These are phyloP conservation scores for Tulasnella sp. DNA, from an alignment of 768 basidiomycete species.

Conservation along the genomic window DNA sequence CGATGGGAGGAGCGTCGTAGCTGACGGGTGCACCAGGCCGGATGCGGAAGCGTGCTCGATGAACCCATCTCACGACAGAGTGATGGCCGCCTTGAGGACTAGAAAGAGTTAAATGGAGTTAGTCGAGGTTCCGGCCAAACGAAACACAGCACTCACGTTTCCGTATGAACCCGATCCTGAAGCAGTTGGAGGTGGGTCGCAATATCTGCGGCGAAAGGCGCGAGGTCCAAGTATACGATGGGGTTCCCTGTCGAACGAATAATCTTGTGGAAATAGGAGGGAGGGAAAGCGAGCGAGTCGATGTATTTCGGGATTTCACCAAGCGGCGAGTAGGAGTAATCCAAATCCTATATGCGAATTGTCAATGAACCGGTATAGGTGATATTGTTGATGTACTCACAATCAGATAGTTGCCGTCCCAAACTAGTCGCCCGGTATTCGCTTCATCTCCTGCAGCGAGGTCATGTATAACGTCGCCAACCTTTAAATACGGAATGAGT, in stretches of 20 bases:
- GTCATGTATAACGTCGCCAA: conserved; percentile 84
- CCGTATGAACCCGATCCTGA: conserved; percentile 67
- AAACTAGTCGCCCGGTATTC: conserved; percentile 61
- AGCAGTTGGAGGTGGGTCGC: conserved; percentile 63
- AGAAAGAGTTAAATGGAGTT: not conserved
- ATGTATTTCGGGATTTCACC: conserved; percentile 77
- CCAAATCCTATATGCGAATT: conserved; percentile 55
- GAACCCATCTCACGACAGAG: conserved; percentile 78
- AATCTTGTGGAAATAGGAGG: conserved; percentile 83
- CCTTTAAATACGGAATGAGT: conserved; percentile 51
- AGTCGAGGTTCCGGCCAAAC: conserved; percentile 15
- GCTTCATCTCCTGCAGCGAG: conserved; percentile 78
- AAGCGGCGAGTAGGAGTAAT: conserved; percentile 66
- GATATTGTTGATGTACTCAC: conserved; percentile 40
- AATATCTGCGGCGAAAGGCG: conserved; percentile 73
- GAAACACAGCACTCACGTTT: conserved; percentile 53
- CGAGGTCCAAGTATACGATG: conserved; percentile 63
- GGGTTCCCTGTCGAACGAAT: conserved; percentile 47
- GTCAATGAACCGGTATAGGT: conserved; percentile 13
- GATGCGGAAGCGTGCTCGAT: conserved; percentile 68
- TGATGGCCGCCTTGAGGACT: conserved; percentile 75
- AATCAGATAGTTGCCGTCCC: conserved; percentile 84
- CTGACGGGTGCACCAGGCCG: conserved; percentile 35
- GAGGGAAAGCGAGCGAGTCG: conserved; percentile 71
- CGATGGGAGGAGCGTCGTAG: conserved; percentile 42